Base-by-base conservation (phyloP, 257 asterid species). In the Henckelia pumila region DNA sequence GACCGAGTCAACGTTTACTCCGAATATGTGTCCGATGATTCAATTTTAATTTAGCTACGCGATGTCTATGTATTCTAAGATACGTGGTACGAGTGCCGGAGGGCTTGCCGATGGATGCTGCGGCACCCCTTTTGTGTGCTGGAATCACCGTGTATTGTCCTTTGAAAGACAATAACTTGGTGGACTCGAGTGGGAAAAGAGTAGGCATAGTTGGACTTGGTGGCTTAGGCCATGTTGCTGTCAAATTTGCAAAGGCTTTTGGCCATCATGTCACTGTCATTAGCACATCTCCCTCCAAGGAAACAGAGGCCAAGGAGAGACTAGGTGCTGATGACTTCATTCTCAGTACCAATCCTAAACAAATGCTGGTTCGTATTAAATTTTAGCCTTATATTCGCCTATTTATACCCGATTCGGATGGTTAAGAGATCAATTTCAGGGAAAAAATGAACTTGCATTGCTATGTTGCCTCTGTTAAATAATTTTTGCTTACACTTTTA, bases 271-370 rank as follows among this genome's bases (percentile, higher is more conserved):
- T 88, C 1, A 82, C 94, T 8, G 64, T 91, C 3, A 89, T 91
- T 22, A 91, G 98, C 83, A 91, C 98, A 6, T 91, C 98, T n/a
- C 83, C 92, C 1, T 84, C 92, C 11, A 91, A 91, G 67, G 92
- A 88, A 79, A 77, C 84, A 56, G 96, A 89, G 65, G 98, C 94
- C 4, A 79, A 60, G 69, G 75, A 84, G 21, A 70, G 73, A 20
- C 63, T 91, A 78, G 96, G 96, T 1, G 95, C 83, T 0, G 94
- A 91, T 72, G 98, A 89, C 59, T 91, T 91, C 84, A 73, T 91
- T 8, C 35, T 89, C 44, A 86, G 98, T 78, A 79, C 91, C 35
- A 52, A 76, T 47, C 9, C 66, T 1, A 62, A 83, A 1, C 95
- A 84, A 82, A 86, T 91, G 97, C 85, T 76, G 93, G 93, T 87